Base-by-base conservation (phyloP, 169 alveolate species). In the Eimeria falciformis region DNA sequence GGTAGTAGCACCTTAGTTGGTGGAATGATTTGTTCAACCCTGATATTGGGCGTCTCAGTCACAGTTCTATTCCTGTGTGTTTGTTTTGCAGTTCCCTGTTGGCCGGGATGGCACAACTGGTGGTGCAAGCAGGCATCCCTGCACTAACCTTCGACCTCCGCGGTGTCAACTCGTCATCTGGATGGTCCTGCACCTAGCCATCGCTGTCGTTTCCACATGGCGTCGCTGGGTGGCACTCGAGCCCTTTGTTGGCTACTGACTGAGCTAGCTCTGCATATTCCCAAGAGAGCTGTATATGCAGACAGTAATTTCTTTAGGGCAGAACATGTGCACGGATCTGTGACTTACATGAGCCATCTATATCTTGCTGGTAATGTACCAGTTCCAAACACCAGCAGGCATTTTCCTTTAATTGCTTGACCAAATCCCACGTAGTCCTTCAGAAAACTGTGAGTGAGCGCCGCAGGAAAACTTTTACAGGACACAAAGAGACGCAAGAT, bases 141-240 rank as follows among this genome's bases (percentile, higher is more conserved):
- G 77, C 88, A 12, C 65, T 94, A 3, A 86, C 95, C 33, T 94
- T 94, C 68, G 96, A 94, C 84, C 94, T 91, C 25, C 84, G 96
- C 25, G 96, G 96, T 6, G 95, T 91, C 50, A 91, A 91, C 25
- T 40, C 66, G 23, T 94, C 96, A 17, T 53, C 95, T 0, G 96
- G 96, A 25, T 50, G 94, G 94, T 91, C 58, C 62, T 65, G 25
- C 75, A 33, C 53, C 18, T 33, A 33, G 40, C 40, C 40, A 33
- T 33, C 87, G 40, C 18, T 0, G 17, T 53, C n/a, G 65, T 4
- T 18, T 25, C 12, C 27, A 17, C 17, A 23, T 65, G 75, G 11
- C 12, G 37, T 65, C 75, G 21, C 29, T 65, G 40, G 37, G 18
- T 65, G 40, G 25, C 73, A 21, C 33, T 12, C 73, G 37, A 14